These are phyloP conservation scores for Plasmodium knowlesi DNA, from an alignment of 169 alveolate genomes.

Conservation along the genomic window DNA sequence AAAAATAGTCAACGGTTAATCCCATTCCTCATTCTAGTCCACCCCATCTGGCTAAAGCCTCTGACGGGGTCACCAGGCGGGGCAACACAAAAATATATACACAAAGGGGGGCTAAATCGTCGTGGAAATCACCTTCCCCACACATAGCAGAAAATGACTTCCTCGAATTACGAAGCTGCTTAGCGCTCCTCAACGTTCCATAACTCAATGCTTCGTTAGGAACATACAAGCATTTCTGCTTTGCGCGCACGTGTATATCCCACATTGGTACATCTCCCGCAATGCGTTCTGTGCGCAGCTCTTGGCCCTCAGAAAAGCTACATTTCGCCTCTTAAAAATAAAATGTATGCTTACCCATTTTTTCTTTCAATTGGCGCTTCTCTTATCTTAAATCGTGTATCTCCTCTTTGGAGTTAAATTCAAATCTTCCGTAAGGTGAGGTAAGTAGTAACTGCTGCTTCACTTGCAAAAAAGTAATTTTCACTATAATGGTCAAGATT, in stretches of 20 bases:
- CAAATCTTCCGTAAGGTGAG: neutral
- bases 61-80: neutral
- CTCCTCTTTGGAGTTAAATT: neutral
- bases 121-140: neutral
- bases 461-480: neutral
- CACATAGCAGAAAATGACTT: neutral
- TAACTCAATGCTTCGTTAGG: neutral
- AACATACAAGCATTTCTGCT: neutral
- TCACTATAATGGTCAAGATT: neutral
- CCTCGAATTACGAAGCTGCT: neutral
- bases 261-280: neutral
- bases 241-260: neutral
- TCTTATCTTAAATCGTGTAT: neutral
- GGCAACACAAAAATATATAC: neutral
- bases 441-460: neutral
- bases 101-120: neutral
- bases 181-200: neutral
- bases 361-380: neutral
- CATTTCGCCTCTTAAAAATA: neutral
- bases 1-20: neutral
- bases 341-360: slow-evolving; percentile 33
- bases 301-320: neutral
- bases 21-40: neutral
- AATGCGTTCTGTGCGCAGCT: neutral
- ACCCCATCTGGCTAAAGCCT: neutral